phyloP scores from a whole-genome alignment of 768 basidiomycete species.

The Candolleomyces eurysporus region DNA sequence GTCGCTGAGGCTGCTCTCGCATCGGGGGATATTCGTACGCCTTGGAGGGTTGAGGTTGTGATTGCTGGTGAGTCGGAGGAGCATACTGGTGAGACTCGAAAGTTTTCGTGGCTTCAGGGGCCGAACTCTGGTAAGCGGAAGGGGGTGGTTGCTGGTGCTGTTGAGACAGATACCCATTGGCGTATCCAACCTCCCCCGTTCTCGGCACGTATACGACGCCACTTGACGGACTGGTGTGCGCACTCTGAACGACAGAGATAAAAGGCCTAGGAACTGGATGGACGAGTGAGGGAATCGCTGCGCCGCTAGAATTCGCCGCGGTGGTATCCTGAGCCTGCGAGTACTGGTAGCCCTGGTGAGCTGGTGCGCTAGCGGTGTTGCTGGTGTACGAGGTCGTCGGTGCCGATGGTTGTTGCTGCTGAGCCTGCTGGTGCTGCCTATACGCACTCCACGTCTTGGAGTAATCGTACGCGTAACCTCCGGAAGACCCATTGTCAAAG shows the following conservation, averaged over 20 bases:
- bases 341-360: not conserved
- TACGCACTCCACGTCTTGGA: constrained; percentile 4
- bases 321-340: not conserved
- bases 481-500: not conserved
- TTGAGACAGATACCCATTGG: constrained; percentile 8
- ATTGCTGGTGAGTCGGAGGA: not conserved
- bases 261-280: constrained; percentile 7
- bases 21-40: not conserved
- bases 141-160: constrained; percentile 13
- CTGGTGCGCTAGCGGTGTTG: not conserved
- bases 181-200: constrained; percentile 7
- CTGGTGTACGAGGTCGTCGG: constrained; percentile 1
- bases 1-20: constrained; percentile 8
- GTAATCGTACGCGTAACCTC: constrained; percentile 11
- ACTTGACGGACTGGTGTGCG: constrained; percentile 19
- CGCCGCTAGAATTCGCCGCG: not conserved
- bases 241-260: constrained; percentile 20
- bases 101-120: too few species aligned
- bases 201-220: not conserved
- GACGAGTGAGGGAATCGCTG: not conserved
- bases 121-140: not conserved
- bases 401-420: not conserved
- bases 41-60: not conserved
- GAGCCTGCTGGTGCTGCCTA: not conserved
- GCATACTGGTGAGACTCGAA: not conserved